Base-by-base conservation (phyloP, 495 filamentous ascomycete genomes). In the Penicillium manginii region DNA sequence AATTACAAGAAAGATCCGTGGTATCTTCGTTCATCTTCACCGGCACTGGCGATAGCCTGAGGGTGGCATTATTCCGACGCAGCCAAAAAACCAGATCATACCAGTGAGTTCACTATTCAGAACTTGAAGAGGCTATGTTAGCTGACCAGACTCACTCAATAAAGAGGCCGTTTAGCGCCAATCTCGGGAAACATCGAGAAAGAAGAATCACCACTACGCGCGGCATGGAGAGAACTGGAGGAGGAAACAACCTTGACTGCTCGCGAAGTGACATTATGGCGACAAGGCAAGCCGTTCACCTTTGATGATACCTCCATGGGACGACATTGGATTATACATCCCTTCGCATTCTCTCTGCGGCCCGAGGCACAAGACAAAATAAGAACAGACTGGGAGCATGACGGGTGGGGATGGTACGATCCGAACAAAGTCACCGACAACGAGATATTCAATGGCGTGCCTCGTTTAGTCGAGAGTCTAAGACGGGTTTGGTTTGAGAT, bases 301-400 rank as follows among this genome's bases (percentile, higher is more conserved):
- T 87, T 89, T 58, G 57, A 55, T 14, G 87, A 89, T 58, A 40
- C 65, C 3, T 71, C 73, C 9, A 63, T 87, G 12, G 65, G 73
- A 11, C 81, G 84, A 5, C 69, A 81, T 64, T 90, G 86, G 87
- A 88, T 76, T 7, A 74, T 90, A 40, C 75, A 85, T 50, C 84
- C 87, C 3, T 88, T 89, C 59, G 77, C 77, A 1, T 90, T 84
- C 10, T 9, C 3, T 6, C 21, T 47, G 10, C 21, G 10, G 11
- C 10, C 18, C 45, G 2, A 12, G 11, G 22, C 22, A 26, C 74
- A 77, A 31, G 67, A 67, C 0, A 70, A 67, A 6, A 86, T 89
- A 51, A 64, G 63, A 11, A 78, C 81, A 29, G 81, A 89, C 69
- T 87, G 86, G 85, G 87, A 90, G 62, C 85, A 89, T 60, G 79